Evolutionary conservation across 257 asterid species (phyloP).

Genomic region (Nicotiana knightiana): DNA sequence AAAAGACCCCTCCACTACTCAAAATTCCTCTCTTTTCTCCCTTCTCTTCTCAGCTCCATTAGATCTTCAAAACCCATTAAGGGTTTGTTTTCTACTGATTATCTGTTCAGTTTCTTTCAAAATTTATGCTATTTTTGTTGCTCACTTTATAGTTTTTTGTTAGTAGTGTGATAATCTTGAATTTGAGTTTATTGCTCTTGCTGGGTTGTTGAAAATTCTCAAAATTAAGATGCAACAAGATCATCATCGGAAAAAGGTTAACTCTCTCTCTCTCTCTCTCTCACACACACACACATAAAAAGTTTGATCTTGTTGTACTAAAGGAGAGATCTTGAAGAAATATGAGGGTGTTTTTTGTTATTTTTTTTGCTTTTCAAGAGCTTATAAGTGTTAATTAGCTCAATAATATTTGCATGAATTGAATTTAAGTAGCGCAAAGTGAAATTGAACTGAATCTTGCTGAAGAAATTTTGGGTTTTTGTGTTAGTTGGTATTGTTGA

Average conservation of each 20-base stretch:
- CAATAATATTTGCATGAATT: neutral
- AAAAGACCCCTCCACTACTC: neutral
- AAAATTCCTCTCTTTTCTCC: neutral
- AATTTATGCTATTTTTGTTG: neutral
- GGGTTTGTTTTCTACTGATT: neutral
- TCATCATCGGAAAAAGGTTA: slow-evolving; percentile 64
- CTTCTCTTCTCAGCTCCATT: neutral
- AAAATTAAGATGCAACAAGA: slow-evolving; percentile 52
- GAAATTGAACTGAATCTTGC: neutral
- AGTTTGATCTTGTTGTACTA: neutral
- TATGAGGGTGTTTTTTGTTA: neutral
- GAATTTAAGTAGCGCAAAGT: neutral
- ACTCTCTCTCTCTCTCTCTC: neutral
- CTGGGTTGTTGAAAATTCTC: neutral
- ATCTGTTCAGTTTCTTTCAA: neutral
- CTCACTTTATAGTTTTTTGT: neutral
- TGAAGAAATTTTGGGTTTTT: neutral
- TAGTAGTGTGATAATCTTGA: neutral
- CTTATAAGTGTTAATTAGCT: neutral
- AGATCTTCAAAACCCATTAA: neutral
- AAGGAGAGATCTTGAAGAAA: slow-evolving; percentile 7
- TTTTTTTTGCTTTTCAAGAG: neutral
- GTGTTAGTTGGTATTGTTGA: neutral
- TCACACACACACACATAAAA: no score
- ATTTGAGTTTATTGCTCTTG: neutral